Evolutionary conservation across 305 asterid species (phyloP).

Genomic region (Solanum aculeatissimum): DNA sequence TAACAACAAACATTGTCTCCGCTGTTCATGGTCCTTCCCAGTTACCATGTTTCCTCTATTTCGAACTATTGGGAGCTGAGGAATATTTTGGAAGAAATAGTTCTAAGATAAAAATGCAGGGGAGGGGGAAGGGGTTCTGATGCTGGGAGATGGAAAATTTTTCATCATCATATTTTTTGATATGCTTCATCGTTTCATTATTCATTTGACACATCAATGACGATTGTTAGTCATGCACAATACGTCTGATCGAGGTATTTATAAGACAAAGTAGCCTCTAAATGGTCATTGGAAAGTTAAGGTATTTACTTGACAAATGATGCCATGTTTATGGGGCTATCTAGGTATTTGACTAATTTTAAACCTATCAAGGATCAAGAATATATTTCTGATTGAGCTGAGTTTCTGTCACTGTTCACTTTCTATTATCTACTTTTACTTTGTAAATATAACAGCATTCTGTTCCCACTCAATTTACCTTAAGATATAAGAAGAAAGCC

Average conservation of each 20-base stretch:
- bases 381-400: neutral
- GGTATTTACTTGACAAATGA: neutral
- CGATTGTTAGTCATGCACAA: neutral
- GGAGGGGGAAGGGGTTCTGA: neutral
- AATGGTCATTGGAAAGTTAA: neutral
- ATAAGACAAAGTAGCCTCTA: neutral
- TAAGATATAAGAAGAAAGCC: neutral
- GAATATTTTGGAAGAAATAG: neutral
- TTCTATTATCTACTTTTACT: neutral
- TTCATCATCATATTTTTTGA: neutral
- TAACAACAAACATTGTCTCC: neutral
- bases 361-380: neutral
- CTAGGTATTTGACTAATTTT: neutral
- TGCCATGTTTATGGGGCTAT: neutral
- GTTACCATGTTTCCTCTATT: neutral
- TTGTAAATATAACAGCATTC: neutral
- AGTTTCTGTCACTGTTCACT: neutral
- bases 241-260: neutral
- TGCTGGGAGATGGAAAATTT: neutral
- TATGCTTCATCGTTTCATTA: neutral
- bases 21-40: neutral
- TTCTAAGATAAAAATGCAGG: neutral
- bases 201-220: neutral
- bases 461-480: neutral
- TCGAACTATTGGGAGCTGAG: neutral